phyloP scores from a whole-genome alignment of 164 flowering plant genomes.

The Chloranthus sessilifolius region DNA sequence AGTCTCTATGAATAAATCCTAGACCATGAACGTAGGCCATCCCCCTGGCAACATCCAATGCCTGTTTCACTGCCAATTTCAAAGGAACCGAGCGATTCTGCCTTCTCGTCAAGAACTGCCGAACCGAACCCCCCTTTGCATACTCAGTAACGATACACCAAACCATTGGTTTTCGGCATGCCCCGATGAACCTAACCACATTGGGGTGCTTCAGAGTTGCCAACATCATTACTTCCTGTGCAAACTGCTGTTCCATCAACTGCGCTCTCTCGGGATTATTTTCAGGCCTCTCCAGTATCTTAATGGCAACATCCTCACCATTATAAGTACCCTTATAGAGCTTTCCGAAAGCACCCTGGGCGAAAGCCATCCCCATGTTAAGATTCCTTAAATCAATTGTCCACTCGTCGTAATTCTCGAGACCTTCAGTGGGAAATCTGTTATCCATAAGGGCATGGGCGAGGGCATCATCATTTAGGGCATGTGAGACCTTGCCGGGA shows the following conservation, averaged over 20 bases:
- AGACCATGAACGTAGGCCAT: slow-evolving; percentile 72
- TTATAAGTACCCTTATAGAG: slow-evolving; percentile 59
- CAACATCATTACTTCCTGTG: slow-evolving; percentile 72
- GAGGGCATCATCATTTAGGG: slow-evolving; percentile 31
- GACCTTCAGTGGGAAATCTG: slow-evolving; percentile 50
- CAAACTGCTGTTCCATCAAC: slow-evolving; percentile 66
- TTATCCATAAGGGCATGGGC: slow-evolving; percentile 63
- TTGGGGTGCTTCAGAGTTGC: slow-evolving; percentile 61
- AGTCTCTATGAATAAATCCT: slow-evolving; percentile 60
- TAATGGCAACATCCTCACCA: slow-evolving; percentile 76
- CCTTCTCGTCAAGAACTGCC: slow-evolving; percentile 52
- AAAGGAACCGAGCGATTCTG: slow-evolving; percentile 53
- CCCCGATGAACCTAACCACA: slow-evolving; percentile 67
- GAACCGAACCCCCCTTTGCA: slow-evolving; percentile 73
- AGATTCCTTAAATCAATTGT: slow-evolving; percentile 67
- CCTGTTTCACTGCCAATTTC: slow-evolving; percentile 62
- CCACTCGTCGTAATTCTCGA: slow-evolving; percentile 61
- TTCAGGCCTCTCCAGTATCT: slow-evolving; percentile 68
- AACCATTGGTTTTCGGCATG: slow-evolving; percentile 59
- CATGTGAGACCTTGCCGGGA: slow-evolving; percentile 28
- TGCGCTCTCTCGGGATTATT: slow-evolving; percentile 45
- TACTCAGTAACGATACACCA: slow-evolving; percentile 82
- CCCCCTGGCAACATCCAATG: slow-evolving; percentile 74
- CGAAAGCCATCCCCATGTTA: slow-evolving; percentile 58
- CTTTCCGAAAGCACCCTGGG: slow-evolving; percentile 73